These are phyloP conservation scores for Alternaria hordeiaustralica DNA, from an alignment of 2,329 filamentous ascomycete genomes.

Conservation along the genomic window DNA sequence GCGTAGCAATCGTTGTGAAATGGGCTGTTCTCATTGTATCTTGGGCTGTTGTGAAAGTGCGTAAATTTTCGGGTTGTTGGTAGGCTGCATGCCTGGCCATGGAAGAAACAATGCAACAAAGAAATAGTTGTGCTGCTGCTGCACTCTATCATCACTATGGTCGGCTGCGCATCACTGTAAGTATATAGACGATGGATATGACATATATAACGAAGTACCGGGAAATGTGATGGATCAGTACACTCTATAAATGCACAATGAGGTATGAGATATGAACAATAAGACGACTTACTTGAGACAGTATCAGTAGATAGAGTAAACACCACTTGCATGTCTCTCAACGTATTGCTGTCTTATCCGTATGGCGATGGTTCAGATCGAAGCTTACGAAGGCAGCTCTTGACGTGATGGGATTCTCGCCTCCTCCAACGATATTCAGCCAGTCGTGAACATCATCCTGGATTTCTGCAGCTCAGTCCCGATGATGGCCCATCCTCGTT, in stretches of 20 bases:
- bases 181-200: neutral
- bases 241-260: neutral
- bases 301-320: neutral
- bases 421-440: neutral
- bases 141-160: neutral
- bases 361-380: neutral
- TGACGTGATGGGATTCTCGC: neutral
- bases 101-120: neutral
- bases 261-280: neutral
- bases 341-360: neutral
- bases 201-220: neutral
- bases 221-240: neutral
- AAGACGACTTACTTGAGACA: neutral
- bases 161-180: neutral
- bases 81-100: neutral
- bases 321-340: neutral
- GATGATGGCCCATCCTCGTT: neutral
- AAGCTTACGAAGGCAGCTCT: neutral
- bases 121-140: neutral
- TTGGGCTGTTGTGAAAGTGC: neutral
- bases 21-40: neutral
- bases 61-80: neutral
- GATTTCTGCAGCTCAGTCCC: neutral
- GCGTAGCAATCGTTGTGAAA: neutral
- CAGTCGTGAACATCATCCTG: neutral